Conservation (phyloP, 495 filamentous ascomycete genomes). For the Aspergillus egyptiacus region DNA sequence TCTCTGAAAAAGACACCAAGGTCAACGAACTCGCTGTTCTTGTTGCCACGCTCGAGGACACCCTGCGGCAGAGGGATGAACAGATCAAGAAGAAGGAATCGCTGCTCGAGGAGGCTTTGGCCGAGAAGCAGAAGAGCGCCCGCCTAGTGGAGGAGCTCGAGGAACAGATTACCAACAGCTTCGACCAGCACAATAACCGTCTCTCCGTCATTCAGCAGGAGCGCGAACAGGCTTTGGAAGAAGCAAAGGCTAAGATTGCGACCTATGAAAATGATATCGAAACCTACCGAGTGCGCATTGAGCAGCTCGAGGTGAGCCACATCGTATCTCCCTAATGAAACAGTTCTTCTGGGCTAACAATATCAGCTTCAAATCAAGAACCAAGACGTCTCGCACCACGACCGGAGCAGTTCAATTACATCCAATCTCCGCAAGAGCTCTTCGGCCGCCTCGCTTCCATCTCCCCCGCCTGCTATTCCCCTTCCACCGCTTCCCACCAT, state of each 20-base stretch:
- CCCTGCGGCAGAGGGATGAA: slow-evolving; percentile 63
- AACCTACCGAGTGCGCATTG: slow-evolving; percentile 44
- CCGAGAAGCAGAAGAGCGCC: slow-evolving; percentile 76
- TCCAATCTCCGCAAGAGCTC: slow-evolving; percentile 80
- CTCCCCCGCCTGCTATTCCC: slow-evolving; percentile 92
- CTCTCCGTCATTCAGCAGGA: slow-evolving; percentile 60
- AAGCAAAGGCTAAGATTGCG: slow-evolving; percentile 41
- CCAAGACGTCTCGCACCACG: slow-evolving; percentile 35
- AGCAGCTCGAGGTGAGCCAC: slow-evolving; percentile 47
- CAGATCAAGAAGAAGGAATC: slow-evolving; percentile 64
- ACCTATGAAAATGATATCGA: slow-evolving; percentile 48
- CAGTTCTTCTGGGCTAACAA: slow-evolving; percentile 16
- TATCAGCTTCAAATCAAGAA: slow-evolving; percentile 42
- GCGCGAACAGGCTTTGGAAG: slow-evolving; percentile 43
- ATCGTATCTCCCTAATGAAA: too few species aligned
- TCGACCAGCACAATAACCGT: slow-evolving; percentile 88
- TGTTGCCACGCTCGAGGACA: slow-evolving; percentile 51
- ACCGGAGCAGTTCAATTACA: slow-evolving; percentile 74
- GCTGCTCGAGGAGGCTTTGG: slow-evolving; percentile 51
- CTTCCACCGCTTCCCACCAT: slow-evolving; percentile 57
- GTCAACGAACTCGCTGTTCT: slow-evolving; percentile 47
- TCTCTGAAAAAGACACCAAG: slow-evolving; percentile 37
- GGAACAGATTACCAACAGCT: slow-evolving; percentile 91
- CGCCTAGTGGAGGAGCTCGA: slow-evolving; percentile 92
- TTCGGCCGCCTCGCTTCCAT: slow-evolving; percentile 78